Evolutionary conservation across 1,284 basidiomycete genomes (phyloP), one percentile per base, ranked within the genome.

Genomic region (Trametes polyzona): DNA sequence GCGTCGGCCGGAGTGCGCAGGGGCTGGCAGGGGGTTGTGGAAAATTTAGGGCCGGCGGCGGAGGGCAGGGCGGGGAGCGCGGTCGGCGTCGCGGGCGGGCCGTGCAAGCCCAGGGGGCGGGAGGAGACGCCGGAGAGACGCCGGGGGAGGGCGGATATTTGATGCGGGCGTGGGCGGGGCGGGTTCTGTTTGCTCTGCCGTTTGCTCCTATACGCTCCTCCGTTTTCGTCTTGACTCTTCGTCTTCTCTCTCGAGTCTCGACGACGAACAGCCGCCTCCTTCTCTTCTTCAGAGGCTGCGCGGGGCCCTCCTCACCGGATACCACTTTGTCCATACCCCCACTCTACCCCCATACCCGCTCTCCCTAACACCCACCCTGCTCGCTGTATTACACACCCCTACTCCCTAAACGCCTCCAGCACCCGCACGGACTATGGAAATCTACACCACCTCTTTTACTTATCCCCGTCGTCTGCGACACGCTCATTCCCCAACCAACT

Each of bases 391-490:
- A 66, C 64, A 53, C 36, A 69, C 67, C 68, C 40, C 41, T 42
- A 26, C 41, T n/a, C 24, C 11, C 41, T 67, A 69, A 62, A 44
- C 43, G 6, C 43, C 16, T 17, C 46, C 58, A 49, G 62, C 62
- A 58, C 57, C 4, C 3, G 59, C 63, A 65, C 58, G 52, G 64
- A 76, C 70, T 71, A 95, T 95, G 94, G 94, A 96, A 73, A 86
- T 95, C 71, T 96, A 95, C 83, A 92, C 93, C 53, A 93, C 92
- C 65, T 92, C 93, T 70, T 93, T 94, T 80, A 88, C 87, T 68
- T 89, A 92, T 77, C 92, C 92, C 67, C 88, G 90, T 78, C 80
- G 86, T 71, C 81, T 86, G 72, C 86, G 85, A 71, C 81, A 84
- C 74, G 74, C 80, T 76, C 83, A 82, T 74, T 83, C 84, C 54